These are phyloP conservation scores for Didymellaceae sp. DNA, from an alignment of 2,329 filamentous ascomycete species.

Conservation along the genomic window DNA sequence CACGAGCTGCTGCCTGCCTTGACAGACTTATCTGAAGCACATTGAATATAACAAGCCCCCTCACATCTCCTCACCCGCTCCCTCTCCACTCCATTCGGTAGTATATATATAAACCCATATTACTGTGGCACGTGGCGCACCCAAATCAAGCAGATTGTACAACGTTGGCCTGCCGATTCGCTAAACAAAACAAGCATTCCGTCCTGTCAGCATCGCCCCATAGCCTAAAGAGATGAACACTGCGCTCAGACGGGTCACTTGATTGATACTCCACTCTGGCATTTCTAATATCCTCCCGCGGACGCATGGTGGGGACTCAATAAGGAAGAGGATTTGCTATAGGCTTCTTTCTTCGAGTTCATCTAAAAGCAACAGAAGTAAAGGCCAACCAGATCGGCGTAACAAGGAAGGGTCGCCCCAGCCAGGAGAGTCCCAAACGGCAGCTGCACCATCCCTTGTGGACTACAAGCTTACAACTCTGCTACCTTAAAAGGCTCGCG, in stretches of 20 bases:
- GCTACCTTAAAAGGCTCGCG: neutral
- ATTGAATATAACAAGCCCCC: neutral
- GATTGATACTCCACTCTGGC: neutral
- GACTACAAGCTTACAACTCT: neutral
- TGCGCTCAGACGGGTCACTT: neutral
- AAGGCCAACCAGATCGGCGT: neutral
- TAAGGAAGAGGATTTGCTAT: neutral
- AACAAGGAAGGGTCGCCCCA: neutral
- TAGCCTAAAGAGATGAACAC: conserved; percentile 2
- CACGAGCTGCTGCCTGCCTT: conserved; percentile 1
- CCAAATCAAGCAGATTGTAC: conserved; percentile 1
- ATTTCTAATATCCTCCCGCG: neutral
- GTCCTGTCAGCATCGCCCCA: conserved; percentile 8
- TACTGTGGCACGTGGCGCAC: conserved; percentile 10
- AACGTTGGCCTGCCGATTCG: conserved; percentile 14
- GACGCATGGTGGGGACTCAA: neutral
- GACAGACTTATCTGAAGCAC: conserved; percentile 4
- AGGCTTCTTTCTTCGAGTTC: neutral
- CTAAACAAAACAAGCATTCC: conserved; percentile 8
- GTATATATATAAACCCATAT: conserved; percentile 5
- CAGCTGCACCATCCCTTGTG: conserved; percentile 12
- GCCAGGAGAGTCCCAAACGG: too few relatives aligned
- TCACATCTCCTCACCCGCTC: neutral
- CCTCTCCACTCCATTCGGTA: neutral
- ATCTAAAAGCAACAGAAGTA: neutral